Evolutionary conservation across 768 basidiomycete species (phyloP).

Genomic region (Lentinula detonsa): DNA sequence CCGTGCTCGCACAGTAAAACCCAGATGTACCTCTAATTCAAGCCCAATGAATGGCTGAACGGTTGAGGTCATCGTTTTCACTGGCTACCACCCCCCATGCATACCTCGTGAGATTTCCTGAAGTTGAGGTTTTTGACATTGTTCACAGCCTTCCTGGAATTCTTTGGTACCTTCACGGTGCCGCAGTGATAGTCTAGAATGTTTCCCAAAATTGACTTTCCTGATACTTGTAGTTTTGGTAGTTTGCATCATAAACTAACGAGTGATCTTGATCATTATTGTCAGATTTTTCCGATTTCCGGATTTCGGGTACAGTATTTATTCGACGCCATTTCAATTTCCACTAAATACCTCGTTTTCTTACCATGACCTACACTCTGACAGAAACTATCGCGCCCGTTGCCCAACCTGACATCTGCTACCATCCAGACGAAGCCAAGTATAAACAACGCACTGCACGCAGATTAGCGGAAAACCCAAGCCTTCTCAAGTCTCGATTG

Average conservation of each 20-base stretch:
- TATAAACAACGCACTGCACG: conserved; percentile 30
- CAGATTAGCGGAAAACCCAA: conserved; percentile 30
- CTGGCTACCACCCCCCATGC: background rate
- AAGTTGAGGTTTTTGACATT: background rate
- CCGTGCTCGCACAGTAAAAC: background rate
- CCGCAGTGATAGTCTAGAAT: background rate
- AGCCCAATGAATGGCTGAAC: background rate
- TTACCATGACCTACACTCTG: background rate
- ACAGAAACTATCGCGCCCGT: conserved; percentile 8
- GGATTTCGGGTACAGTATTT: background rate
- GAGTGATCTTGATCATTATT: background rate
- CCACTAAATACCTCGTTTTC: background rate
- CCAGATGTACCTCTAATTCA: background rate
- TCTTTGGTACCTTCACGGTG: background rate
- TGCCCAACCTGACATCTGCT: conserved; percentile 34
- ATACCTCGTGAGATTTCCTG: background rate
- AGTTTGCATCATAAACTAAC: too few species aligned
- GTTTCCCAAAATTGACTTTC: background rate
- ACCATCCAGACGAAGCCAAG: conserved; percentile 35
- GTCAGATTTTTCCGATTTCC: background rate
- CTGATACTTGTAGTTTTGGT: too few species aligned
- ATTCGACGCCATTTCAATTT: background rate
- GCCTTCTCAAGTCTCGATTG: conserved; percentile 25
- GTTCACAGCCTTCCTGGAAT: background rate
- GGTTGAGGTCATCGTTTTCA: background rate